Percentiles rank a stretch among this genome's conserved stretches.
phyloP scores from a whole-genome alignment of 768 basidiomycete species.

The Crepidotus variabilis region DNA sequence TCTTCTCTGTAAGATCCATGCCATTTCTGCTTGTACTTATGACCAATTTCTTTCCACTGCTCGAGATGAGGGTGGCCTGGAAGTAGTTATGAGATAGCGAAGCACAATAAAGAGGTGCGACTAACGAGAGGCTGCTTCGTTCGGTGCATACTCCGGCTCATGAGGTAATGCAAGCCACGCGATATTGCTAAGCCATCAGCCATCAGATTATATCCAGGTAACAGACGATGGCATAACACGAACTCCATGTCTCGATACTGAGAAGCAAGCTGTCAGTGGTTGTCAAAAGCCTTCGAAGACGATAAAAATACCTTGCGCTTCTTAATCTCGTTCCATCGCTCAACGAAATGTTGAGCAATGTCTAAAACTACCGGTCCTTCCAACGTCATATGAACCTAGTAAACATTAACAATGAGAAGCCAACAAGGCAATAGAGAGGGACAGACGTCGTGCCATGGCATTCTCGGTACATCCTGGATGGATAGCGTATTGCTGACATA shows the following conservation, averaged over 20 bases:
- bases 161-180: slow-evolving; percentile 83
- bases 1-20: slow-evolving; percentile 36
- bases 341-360: slow-evolving; percentile 88
- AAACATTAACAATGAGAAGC: not conserved
- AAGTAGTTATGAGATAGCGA: not conserved
- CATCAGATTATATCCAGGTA: slow-evolving; percentile 6
- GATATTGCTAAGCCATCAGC: slow-evolving; percentile 32
- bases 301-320: slow-evolving; percentile 54
- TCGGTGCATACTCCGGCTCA: slow-evolving; percentile 52
- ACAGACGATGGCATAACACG: slow-evolving; percentile 16
- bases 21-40: slow-evolving; percentile 62
- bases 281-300: not conserved
- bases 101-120: not conserved
- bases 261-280: not conserved
- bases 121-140: slow-evolving; percentile 62
- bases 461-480: slow-evolving; percentile 63
- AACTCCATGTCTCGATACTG: slow-evolving; percentile 48
- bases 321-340: slow-evolving; percentile 90
- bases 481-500: slow-evolving; percentile 70
- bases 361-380: slow-evolving; percentile 83
- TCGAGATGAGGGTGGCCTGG: slow-evolving; percentile 67
- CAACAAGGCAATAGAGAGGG: not conserved
- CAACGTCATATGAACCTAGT: slow-evolving; percentile 79
- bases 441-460: slow-evolving; percentile 96
- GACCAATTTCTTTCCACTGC: slow-evolving; percentile 54